Evolutionary conservation across 768 basidiomycete species (phyloP), one percentile per base, ranked within the genome.

Genomic region (Lentinula raphanica): DNA sequence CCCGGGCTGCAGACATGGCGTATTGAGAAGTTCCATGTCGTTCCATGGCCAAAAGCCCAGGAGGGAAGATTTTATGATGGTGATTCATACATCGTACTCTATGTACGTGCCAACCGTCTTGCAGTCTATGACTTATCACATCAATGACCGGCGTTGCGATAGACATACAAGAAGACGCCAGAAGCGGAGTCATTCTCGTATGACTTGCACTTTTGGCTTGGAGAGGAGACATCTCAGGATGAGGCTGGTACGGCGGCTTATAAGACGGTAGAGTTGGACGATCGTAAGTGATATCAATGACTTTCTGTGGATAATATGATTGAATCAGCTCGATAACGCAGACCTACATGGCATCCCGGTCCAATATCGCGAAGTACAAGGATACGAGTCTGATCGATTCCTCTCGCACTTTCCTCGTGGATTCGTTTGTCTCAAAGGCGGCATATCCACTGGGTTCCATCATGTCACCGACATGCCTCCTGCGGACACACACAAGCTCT

Each of bases 201-300:
- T 63, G 75, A 87, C 65, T 72, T 87, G 28, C 84, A 87, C 66
- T 86, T 86, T 66, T 87, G 84, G 84, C 70, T 86, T 3, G 84
- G 86, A 12, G 69, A 76, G 56, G 71, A 82, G 51, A 85, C 84
- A 0, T 79, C 74, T 21, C 80, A 83, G 63, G 83, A 86, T 59
- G 84, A 87, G 65, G 82, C 69, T 13, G 51, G 51, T 27, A 84
- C 82, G 5, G 84, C 83, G 9, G 83, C 82, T 3, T 86, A 84
- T 66, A 86, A 85, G 74, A 83, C 83, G 5, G 83, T 86, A 11
- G 85, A 86, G 65, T 72, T 85, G 1, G 86, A 87, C 59, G 85
- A 86, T 62, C 76, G 84, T 86, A 53, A 53, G 81, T 73, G 4
- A 8, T 40, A 11, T 12, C 19, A 21, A 7, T n/a, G 11, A n/a